Base-by-base conservation (phyloP, 495 filamentous ascomycete genomes). In the Schizothecium vesticola region DNA sequence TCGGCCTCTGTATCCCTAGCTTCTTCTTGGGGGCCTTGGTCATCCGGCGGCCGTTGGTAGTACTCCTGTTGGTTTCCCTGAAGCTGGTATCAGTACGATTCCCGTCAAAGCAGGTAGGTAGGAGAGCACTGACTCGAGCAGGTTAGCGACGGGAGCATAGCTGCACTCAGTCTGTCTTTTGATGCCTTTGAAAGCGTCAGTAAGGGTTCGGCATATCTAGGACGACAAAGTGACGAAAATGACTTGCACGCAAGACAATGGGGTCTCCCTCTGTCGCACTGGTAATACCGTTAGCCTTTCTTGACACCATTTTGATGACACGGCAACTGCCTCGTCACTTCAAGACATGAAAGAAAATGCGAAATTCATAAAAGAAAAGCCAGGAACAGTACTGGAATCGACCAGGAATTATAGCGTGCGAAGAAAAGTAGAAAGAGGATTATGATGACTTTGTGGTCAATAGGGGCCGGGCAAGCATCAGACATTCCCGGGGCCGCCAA, bases 101-200 rank as follows among this genome's bases (percentile, higher is more conserved):
- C 13, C 26, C n/a, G 23, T n/a, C n/a, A 7, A 62, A 36, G 28
- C 23, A 63, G 21, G 11, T 22, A 31, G 25, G 33, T 16, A 43
- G 33, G 33, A 26, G 28, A 12, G 21, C 3, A 83, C 84, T 79
- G 70, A 89, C 87, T 90, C 89, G 9, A 91, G 83, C 23, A 90
- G 76, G 73, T 91, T 89, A 31, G 89, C 89, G 43, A 90, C 84
- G 61, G 83, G 82, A 7, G 87, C 88, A 81, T 91, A 91, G 72
- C 84, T 81, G 76, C 89, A 92, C 66, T 87, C 83, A 0, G 88
- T 89, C 78, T 89, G 84, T 16, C 89, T 82, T 77, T 91, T 91
- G 68, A 89, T 83, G 74, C 84, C 84, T 86, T 31, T 56, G 64
- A 0, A 31, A 12, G 11, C 10, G 12, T 25, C 1, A 63, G 62